Conservation (phyloP, 129 eudicot genomes). For the Erigeron canadensis region DNA sequence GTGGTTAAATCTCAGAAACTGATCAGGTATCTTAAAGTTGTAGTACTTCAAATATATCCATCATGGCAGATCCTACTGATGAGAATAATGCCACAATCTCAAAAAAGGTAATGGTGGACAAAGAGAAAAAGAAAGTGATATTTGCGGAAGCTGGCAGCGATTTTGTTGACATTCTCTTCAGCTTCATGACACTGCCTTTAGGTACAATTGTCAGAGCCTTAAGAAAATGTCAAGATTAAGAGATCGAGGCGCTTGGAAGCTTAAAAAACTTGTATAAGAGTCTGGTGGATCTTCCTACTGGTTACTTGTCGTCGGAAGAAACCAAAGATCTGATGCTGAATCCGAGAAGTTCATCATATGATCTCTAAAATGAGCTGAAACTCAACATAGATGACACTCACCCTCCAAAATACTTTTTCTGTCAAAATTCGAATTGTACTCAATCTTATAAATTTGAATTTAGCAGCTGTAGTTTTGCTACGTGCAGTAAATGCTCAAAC, state of each 20-base stretch:
- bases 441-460: neutral
- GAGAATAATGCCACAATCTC: conserved; percentile 1
- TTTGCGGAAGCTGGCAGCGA: conserved; percentile 22
- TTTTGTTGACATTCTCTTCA: conserved; percentile 29
- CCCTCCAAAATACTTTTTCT: neutral
- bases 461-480: neutral
- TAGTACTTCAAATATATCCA: too few relatives aligned
- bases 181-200: conserved; percentile 36
- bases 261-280: conserved; percentile 14
- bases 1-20: too few relatives aligned
- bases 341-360: conserved; percentile 25
- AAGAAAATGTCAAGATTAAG: neutral
- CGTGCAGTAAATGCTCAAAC: neutral
- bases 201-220: conserved; percentile 24
- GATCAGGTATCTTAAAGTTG: too few relatives aligned
- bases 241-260: conserved; percentile 18
- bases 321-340: conserved; percentile 37
- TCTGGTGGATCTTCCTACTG: neutral
- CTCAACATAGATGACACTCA: conserved; percentile 13
- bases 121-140: conserved; percentile 17
- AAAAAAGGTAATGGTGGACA: conserved; percentile 24
- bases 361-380: conserved; percentile 13
- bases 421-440: neutral
- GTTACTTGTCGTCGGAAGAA: too few relatives aligned
- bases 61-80: neutral